Evolutionary conservation across 805 yeast species (phyloP).

Genomic region (Wickerhamomyces silvicola): DNA sequence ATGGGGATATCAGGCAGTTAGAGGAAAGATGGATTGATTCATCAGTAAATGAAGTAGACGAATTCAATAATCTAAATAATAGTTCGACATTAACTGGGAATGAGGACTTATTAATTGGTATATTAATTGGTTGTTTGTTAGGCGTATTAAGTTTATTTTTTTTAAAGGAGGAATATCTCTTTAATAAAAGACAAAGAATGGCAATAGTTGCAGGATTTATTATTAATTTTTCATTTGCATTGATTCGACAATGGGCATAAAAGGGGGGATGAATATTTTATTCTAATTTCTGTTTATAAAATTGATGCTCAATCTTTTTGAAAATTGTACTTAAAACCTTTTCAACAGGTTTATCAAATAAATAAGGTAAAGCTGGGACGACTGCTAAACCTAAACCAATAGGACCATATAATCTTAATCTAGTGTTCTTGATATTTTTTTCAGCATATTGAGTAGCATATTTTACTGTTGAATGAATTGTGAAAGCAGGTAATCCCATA

Average conservation of each 20-base stretch:
- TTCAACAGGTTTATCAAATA: slow-evolving; percentile 82
- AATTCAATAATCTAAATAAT: slow-evolving; percentile 39
- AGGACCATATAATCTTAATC: slow-evolving; percentile 62
- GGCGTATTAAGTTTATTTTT: slow-evolving; percentile 69
- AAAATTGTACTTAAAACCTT: slow-evolving; percentile 56
- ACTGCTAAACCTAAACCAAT: slow-evolving; percentile 71
- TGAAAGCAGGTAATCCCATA: slow-evolving; percentile 83
- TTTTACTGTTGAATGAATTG: slow-evolving; percentile 71
- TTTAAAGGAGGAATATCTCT: slow-evolving; percentile 51
- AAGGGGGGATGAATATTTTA: background rate
- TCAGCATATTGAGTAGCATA: slow-evolving; percentile 56
- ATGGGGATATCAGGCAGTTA: slow-evolving; percentile 52
- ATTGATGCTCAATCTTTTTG: slow-evolving; percentile 38
- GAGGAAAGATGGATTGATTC: slow-evolving; percentile 90
- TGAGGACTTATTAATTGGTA: slow-evolving; percentile 63
- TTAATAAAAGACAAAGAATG: slow-evolving; percentile 57
- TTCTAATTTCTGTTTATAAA: slow-evolving; percentile 10
- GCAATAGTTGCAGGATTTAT: slow-evolving; percentile 67
- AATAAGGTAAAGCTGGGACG: slow-evolving; percentile 70
- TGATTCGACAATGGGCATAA: slow-evolving; percentile 35
- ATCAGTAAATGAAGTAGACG: slow-evolving; percentile 47
- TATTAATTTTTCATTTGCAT: slow-evolving; percentile 62
- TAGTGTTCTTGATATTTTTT: slow-evolving; percentile 43
- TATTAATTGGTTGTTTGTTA: slow-evolving; percentile 64
- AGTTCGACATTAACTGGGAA: slow-evolving; percentile 41